A percentile compares a stretch with the other conserved stretches of the same genome.
These are phyloP conservation scores for Colletotrichum paranaense DNA, from an alignment of 2,329 filamentous ascomycete species.

Conservation along the genomic window DNA sequence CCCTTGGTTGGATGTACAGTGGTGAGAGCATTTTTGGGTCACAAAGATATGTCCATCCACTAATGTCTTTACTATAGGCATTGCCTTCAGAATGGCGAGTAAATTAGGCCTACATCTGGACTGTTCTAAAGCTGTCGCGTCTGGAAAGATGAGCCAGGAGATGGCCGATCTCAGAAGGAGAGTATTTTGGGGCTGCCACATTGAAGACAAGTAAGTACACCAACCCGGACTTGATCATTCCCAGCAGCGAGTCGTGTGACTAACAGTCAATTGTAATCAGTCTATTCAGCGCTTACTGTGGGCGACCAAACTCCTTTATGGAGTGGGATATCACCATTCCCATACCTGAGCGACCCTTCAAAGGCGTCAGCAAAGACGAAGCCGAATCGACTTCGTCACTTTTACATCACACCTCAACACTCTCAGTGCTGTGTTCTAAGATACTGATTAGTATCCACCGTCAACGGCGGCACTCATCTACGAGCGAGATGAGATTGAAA, in stretches of 20 bases:
- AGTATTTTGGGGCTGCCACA: slow-evolving; percentile 28
- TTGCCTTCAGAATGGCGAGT: slow-evolving; percentile 21
- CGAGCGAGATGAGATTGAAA: neutral
- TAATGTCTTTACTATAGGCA: neutral
- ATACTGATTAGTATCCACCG: neutral
- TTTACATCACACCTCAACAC: neutral
- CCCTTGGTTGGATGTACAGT: slow-evolving; percentile 25
- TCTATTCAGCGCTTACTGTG: slow-evolving; percentile 10
- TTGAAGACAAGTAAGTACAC: slow-evolving; percentile 14
- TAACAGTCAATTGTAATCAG: neutral
- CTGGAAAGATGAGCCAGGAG: neutral
- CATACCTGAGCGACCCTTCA: neutral
- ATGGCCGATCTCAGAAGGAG: slow-evolving; percentile 8
- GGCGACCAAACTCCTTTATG: slow-evolving; percentile 14
- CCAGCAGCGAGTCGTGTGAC: neutral
- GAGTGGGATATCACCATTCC: slow-evolving; percentile 9
- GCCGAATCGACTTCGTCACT: neutral
- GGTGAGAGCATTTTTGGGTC: neutral
- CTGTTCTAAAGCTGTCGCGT: slow-evolving; percentile 10
- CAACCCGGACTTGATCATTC: accelerated
- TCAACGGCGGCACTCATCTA: neutral
- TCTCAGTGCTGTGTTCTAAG: slow-evolving; percentile 6
- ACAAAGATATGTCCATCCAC: neutral
- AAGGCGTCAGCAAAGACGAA: neutral
- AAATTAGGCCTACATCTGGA: slow-evolving; percentile 14